Evolutionary conservation across 371 early-diverging fungal species (phyloP).

Genomic region (Mortierella sp.): DNA sequence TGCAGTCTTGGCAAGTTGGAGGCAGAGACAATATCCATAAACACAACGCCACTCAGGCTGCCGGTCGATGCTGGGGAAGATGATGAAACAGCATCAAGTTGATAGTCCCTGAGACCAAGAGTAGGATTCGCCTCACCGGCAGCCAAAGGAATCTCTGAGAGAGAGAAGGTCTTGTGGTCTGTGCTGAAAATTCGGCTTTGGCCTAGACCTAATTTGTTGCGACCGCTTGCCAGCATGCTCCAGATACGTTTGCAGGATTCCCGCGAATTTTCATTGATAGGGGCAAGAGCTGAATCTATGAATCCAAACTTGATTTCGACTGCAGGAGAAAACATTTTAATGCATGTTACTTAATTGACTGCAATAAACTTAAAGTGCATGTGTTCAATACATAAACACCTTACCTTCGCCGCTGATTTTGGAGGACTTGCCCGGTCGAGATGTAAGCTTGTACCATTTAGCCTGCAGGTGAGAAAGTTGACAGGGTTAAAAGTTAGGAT

Average conservation of each 20-base stretch:
- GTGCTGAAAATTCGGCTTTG: slow-evolving; percentile 27
- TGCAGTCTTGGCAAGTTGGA: slow-evolving; percentile 70
- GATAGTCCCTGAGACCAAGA: slow-evolving; percentile 16
- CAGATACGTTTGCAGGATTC: slow-evolving; percentile 30
- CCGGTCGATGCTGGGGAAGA: slow-evolving; percentile 44
- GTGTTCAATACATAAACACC: background rate
- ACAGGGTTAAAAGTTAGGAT: no score
- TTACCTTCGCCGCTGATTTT: slow-evolving; percentile 52
- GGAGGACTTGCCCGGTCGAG: slow-evolving; percentile 36
- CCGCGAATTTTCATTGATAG: slow-evolving; percentile 14
- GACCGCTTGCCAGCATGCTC: slow-evolving; percentile 24
- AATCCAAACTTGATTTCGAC: slow-evolving; percentile 53
- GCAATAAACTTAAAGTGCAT: background rate
- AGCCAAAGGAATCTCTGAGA: slow-evolving; percentile 51
- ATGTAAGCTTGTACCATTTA: slow-evolving; percentile 31
- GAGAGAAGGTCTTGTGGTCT: slow-evolving; percentile 13
- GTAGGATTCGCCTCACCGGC: slow-evolving; percentile 17
- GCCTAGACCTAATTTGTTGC: slow-evolving; percentile 40
- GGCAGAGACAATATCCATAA: slow-evolving; percentile 75
- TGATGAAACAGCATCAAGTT: slow-evolving; percentile 21
- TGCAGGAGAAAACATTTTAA: background rate
- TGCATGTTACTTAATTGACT: background rate
- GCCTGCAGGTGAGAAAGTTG: no score
- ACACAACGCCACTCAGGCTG: slow-evolving; percentile 67
- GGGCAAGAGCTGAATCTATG: slow-evolving; percentile 35